phyloP scores from a whole-genome alignment of 805 yeast genomes.

The Zygoascus biomembranicola region DNA sequence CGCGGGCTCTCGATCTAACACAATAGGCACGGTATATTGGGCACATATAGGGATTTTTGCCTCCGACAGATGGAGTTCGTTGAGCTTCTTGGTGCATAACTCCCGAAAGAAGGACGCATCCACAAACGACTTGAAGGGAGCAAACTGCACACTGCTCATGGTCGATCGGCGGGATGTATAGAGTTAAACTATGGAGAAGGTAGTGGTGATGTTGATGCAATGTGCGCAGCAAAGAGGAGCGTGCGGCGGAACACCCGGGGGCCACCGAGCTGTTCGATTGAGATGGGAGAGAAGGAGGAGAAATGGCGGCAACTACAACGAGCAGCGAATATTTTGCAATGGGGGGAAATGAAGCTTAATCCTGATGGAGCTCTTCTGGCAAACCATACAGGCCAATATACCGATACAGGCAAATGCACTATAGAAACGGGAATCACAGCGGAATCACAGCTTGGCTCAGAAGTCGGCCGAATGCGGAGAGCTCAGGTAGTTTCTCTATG shows the following conservation, averaged over 20 bases:
- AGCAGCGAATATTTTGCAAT: too few species aligned
- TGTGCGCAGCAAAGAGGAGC: not conserved
- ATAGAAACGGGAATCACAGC: too few species aligned
- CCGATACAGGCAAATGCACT: too few species aligned
- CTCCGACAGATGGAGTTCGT: constrained; percentile 58
- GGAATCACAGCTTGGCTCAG: too few species aligned
- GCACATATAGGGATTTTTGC: constrained; percentile 39
- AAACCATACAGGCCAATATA: too few species aligned
- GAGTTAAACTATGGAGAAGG: not conserved
- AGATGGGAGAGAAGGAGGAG: too few species aligned
- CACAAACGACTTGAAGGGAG: constrained; percentile 59
- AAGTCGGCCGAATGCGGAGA: too few species aligned
- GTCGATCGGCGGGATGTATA: not conserved
- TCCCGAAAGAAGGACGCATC: constrained; percentile 83
- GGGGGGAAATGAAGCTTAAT: too few species aligned
- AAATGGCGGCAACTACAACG: too few species aligned
- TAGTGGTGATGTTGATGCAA: not conserved
- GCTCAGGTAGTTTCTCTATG: too few species aligned
- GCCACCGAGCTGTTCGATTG: not conserved
- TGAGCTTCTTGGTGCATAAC: constrained; percentile 64
- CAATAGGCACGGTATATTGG: constrained; percentile 22
- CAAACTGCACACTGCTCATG: constrained; percentile 28
- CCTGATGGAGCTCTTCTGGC: too few species aligned
- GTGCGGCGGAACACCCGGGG: not conserved
- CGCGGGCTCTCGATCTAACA: constrained; percentile 30